Base-by-base conservation (phyloP, 768 basidiomycete species). In the Aureoboletus auriporus region DNA sequence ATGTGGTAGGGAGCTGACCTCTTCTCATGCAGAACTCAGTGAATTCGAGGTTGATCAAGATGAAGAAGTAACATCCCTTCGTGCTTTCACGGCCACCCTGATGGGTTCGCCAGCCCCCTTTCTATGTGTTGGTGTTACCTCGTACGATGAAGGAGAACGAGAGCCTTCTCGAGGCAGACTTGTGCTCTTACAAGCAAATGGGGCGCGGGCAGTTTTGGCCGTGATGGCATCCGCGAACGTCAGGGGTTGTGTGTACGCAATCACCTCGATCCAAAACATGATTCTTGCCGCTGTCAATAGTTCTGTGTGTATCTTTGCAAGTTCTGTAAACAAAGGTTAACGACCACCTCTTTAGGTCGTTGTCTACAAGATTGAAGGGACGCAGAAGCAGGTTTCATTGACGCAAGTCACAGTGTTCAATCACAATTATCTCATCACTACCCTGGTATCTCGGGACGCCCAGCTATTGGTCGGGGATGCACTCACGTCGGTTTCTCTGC, bases 381-480 rank as follows among this genome's bases (percentile, higher is more conserved):
- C 71, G n/a, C 59, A 63, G 9, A 56, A 59, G 31, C 55, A 70
- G 13, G 55, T 69, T 30, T 53, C 64, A 1, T 66, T 69, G 53
- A 58, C 60, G 6, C 69, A 71, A 28, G 56, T 80, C 7, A 63
- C 78, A 0, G 71, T 78, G 34, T 93, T 90, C 85, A 83, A 86
- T 54, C 88, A 91, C 61, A 92, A 89, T 47, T 93, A 93, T 67
- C 52, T 88, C 48, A 80, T 93, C 27, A 81, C 78, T 5, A 82
- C 79, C 47, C 67, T 96, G 17, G 79, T 77, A 0, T 69, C 79
- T 4, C 75, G 75, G 40, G 75, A 71, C 3, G 67, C 82, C 50
- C 69, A 67, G 39, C 62, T 95, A 23, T 67, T 88, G 14, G 76
- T 83, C n/a, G 89, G 88, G 31, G 93, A 96, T 59, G 82, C 84